Conservation (phyloP, 257 asterid species). For the Solanum ossicruentum region DNA sequence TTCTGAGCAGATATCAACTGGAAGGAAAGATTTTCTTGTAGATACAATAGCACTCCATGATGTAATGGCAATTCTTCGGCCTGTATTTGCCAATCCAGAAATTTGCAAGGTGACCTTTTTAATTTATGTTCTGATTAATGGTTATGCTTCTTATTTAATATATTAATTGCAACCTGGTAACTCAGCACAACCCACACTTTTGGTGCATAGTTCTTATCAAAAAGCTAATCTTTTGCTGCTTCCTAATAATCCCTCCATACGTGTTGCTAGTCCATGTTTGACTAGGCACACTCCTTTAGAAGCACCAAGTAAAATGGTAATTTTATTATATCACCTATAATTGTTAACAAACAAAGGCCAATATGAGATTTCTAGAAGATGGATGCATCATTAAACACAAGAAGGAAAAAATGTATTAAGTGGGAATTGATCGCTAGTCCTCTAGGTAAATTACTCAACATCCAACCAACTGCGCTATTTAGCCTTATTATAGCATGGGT, state of each 20-base stretch:
- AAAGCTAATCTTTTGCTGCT: neutral
- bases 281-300: neutral
- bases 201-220: neutral
- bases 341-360: neutral
- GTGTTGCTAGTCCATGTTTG: neutral
- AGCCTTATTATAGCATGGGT: neutral
- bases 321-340: neutral
- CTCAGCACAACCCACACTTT: neutral
- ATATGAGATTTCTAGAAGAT: neutral
- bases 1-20: neutral
- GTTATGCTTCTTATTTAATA: neutral
- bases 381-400: neutral
- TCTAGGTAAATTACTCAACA: neutral
- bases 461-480: neutral
- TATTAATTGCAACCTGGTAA: neutral
- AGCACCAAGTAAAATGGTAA: neutral
- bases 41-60: constrained; percentile 80
- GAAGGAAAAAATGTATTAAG: neutral
- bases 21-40: constrained; percentile 7
- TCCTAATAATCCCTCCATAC: neutral
- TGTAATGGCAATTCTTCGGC: constrained; percentile 68
- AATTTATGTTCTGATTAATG: neutral
- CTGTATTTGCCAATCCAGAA: constrained; percentile 64
- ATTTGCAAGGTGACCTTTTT: constrained; percentile 60
- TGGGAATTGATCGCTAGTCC: neutral